Evolutionary conservation across 1,284 basidiomycete genomes (phyloP).

Genomic region (Apiotrichum gracile): DNA sequence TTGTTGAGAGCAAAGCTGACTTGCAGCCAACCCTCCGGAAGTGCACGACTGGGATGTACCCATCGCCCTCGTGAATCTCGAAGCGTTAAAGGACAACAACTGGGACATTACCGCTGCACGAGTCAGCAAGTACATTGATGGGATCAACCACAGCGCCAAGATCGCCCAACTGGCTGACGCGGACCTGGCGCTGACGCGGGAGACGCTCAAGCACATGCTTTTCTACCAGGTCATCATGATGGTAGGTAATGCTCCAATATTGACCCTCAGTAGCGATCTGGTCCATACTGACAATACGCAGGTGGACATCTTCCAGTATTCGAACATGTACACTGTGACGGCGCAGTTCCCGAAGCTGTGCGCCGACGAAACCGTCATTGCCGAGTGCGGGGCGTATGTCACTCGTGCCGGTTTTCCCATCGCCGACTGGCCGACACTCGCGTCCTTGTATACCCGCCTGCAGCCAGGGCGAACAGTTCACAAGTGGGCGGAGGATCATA

Average conservation of each 20-base stretch:
- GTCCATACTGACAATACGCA: constrained; percentile 8
- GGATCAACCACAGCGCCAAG: constrained; percentile 54
- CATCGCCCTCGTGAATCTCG: constrained; percentile 76
- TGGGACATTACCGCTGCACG: constrained; percentile 93
- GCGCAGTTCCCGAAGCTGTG: constrained; percentile 79
- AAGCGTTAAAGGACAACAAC: constrained; percentile 73
- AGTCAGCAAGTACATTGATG: constrained; percentile 52
- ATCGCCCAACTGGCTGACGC: constrained; percentile 91
- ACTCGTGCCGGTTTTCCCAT: constrained; percentile 57
- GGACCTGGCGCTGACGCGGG: constrained; percentile 72
- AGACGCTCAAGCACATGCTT: constrained; percentile 88
- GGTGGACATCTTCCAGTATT: constrained; percentile 94
- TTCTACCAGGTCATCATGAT: constrained; percentile 96
- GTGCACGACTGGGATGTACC: constrained; percentile 96
- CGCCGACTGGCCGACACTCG: constrained; percentile 71
- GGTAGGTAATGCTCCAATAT: no score
- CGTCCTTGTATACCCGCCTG: constrained; percentile 80
- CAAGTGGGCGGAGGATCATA: constrained; percentile 80
- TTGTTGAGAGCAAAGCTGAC: neutral
- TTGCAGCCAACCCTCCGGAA: constrained; percentile 67
- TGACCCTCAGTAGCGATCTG: neutral
- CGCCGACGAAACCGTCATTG: constrained; percentile 69
- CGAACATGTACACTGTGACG: constrained; percentile 92
- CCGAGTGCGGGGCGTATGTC: constrained; percentile 86
- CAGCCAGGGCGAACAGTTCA: constrained; percentile 75